Evolutionary conservation across 2,329 filamentous ascomycete genomes (phyloP), one percentile per base, ranked within the genome.

Genomic region (Aspergillus ochraceoroseus): DNA sequence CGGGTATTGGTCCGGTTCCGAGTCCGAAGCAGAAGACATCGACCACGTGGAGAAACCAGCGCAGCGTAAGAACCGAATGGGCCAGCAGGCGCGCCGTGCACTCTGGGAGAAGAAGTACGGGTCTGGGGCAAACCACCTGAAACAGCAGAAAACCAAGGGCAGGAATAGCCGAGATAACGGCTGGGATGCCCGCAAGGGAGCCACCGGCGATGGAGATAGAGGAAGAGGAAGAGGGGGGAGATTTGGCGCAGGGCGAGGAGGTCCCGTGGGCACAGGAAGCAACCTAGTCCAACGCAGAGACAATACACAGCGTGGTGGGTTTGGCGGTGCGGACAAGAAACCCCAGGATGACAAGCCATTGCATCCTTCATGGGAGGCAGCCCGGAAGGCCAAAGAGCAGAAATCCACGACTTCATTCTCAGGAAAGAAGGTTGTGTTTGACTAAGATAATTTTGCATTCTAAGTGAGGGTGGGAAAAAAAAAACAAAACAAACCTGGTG

Each of bases 321-420:
- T 19, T 29, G 33, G 53, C 35, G 41, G 47, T 25, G 38, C 29
- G 31, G 39, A 47, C 22, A 51, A 34, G 18, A 48, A 54, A 13
- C 43, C 50, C 1, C 50, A 59, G 42, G 74, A 79, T 43, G 61
- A 65, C 28, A 75, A 75, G 7, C 63, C 73, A 4, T 50, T 82
- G 51, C 79, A 83, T 71, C 79, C 79, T 13, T 80, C 76, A 39
- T 83, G 79, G 79, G 73, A 76, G 58, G 79, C 79, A 5, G 76
- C 76, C 19, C 77, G 75, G 65, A 70, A 70, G 54, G 72, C 74
- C 9, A 82, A 82, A 64, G 64, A 70, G 45, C 69, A 70, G 55
- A 60, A 59, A 22, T 63, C 67, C 17, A 64, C 59, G 15, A 70
- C 68, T 29, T 59, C 68, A n/a, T 79, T 80, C 48, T 56, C 70